Evolutionary conservation across 1,139 yeast genomes (phyloP).

Genomic region (Saccharomyces hybrid): DNA sequence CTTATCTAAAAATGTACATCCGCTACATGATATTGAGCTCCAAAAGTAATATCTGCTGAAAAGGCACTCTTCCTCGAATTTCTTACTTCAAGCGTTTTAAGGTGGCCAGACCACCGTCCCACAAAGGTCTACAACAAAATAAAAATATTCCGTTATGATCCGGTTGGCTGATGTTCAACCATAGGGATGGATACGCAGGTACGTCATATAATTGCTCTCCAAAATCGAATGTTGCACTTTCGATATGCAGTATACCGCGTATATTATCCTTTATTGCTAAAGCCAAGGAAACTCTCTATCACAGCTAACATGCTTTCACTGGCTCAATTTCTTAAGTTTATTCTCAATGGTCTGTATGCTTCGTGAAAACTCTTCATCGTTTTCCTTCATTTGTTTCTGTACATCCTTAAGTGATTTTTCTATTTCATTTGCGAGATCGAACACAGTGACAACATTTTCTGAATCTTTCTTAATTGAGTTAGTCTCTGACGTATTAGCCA

Average conservation of each 20-base stretch:
- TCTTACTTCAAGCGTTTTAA: too few species aligned
- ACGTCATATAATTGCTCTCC: too few species aligned
- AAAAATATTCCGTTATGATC: too few species aligned
- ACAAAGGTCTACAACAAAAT: too few species aligned
- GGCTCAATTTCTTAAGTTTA: slow-evolving; percentile 10
- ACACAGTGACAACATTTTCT: slow-evolving; percentile 36
- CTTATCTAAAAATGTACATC: background rate
- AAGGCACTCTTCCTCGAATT: background rate
- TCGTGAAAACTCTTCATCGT: slow-evolving; percentile 21
- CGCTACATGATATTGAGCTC: background rate
- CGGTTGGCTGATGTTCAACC: too few species aligned
- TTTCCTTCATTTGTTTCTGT: slow-evolving; percentile 27
- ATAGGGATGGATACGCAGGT: too few species aligned
- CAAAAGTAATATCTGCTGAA: background rate
- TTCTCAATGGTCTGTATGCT: slow-evolving; percentile 18
- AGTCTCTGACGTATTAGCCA: slow-evolving; percentile 3
- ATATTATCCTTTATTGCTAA: background rate
- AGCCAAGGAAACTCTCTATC: background rate
- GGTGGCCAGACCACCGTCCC: too few species aligned
- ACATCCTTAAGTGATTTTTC: slow-evolving; percentile 38
- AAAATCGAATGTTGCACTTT: background rate
- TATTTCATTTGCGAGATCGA: slow-evolving; percentile 46
- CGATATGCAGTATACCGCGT: background rate
- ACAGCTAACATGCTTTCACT: background rate
- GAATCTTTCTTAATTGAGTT: slow-evolving; percentile 13